Percentiles rank a stretch among this genome's conserved stretches.
phyloP scores from a whole-genome alignment of 805 yeast species.

The Hanseniaspora mollemarum region DNA sequence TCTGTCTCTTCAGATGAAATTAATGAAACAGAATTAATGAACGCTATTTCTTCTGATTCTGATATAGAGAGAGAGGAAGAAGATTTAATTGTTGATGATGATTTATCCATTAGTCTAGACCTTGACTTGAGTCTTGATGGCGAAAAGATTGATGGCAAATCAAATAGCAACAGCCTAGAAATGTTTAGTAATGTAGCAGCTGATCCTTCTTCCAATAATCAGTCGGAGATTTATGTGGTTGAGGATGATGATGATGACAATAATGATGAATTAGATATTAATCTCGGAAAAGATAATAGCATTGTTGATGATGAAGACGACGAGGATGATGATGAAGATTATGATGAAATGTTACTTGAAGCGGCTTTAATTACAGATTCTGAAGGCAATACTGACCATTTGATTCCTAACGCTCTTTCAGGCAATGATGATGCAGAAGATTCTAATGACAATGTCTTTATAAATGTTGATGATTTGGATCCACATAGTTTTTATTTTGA shows the following conservation, averaged over 20 bases:
- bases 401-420: slow-evolving; percentile 19
- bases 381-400: slow-evolving; percentile 25
- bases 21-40: background rate
- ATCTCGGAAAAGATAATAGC: slow-evolving; percentile 27
- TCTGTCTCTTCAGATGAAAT: slow-evolving; percentile 7
- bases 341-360: slow-evolving; percentile 28
- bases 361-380: slow-evolving; percentile 29
- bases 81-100: slow-evolving; percentile 16
- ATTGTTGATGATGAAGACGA: slow-evolving; percentile 27
- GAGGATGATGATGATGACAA: slow-evolving; percentile 24
- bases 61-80: slow-evolving; percentile 34
- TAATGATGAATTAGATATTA: slow-evolving; percentile 30
- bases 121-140: slow-evolving; percentile 19
- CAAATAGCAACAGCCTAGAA: slow-evolving; percentile 20
- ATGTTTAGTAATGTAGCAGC: slow-evolving; percentile 24
- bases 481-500: slow-evolving; percentile 31
- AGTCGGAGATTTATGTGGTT: slow-evolving; percentile 8
- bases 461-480: slow-evolving; percentile 32
- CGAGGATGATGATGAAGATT: slow-evolving; percentile 25
- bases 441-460: slow-evolving; percentile 32
- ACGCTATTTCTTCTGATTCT: slow-evolving; percentile 13
- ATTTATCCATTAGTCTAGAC: slow-evolving; percentile 20
- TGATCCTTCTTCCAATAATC: slow-evolving; percentile 16
- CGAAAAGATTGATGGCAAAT: background rate
- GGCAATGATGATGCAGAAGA: slow-evolving; percentile 27